Evolutionary conservation across 805 yeast genomes (phyloP), one percentile per base, ranked within the genome.

Genomic region (Cyberlindnera sargentensis): DNA sequence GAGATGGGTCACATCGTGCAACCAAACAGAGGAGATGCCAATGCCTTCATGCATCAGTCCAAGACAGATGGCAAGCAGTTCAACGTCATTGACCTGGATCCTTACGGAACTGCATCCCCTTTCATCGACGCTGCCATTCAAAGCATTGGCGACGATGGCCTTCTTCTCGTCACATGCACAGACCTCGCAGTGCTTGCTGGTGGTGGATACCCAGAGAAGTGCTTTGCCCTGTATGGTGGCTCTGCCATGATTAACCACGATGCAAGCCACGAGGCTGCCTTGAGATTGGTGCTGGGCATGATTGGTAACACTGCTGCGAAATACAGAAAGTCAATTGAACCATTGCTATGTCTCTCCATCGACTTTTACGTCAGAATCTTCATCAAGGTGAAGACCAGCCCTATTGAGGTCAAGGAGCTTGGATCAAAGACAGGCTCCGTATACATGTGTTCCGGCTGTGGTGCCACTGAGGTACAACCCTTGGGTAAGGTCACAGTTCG

Each of bases 91-190:
- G 99, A 93, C 64, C 72, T 93, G 41, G 99, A 93, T 63, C 99
- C 99, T 0, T 93, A 93, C 60, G 99, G 99, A 29, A 84, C 97
- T 0, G 99, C 96, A 0, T 78, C 96, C 0, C 99, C 99, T 6
- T 93, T 93, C 60, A 72, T 93, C 28, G 99, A 93, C 61, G 79
- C 93, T 30, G 97, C 98, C 0, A 70, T 93, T 30, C 95, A 88
- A 56, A 69, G 82, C 30, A 75, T 90, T n/a, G 76, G 75, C 39
- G 89, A 90, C 52, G 90, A 82, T 44, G 99, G 98, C 1, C 57
- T 93, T 36, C 64, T 93, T 51, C 67, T 93, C 40, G 91, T 93
- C 3, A 93, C 99, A 0, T 93, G 99, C 62, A 93, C 99, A 0
- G 99, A 93, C 66, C 73, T 95, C 11, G 95, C 95, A 0, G 96